Evolutionary conservation across 768 basidiomycete species (phyloP).

Genomic region (Hemileccinum rubropunctum): DNA sequence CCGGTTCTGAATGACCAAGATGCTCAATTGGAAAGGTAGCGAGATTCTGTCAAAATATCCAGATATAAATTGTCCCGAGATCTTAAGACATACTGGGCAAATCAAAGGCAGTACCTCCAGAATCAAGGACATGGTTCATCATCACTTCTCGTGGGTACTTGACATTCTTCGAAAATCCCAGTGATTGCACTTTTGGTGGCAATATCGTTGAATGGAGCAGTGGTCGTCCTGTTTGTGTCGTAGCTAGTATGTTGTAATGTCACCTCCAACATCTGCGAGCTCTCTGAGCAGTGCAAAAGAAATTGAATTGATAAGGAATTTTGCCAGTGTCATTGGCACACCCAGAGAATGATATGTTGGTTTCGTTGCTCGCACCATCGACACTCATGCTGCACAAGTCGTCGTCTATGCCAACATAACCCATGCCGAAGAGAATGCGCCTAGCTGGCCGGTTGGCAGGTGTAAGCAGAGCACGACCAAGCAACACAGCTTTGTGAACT

Average conservation of each 20-base stretch:
- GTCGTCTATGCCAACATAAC: slow-evolving; percentile 13
- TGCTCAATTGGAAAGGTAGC: too few relatives aligned
- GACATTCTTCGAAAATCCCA: slow-evolving; percentile 4
- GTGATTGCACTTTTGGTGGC: neutral
- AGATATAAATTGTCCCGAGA: too few relatives aligned
- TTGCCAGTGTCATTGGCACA: neutral
- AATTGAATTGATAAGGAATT: slow-evolving; percentile 8
- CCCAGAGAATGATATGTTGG: slow-evolving; percentile 7
- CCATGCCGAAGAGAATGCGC: slow-evolving; percentile 6
- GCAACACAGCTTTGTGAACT: slow-evolving; percentile 15
- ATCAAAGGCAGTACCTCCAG: too few relatives aligned
- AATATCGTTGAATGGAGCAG: slow-evolving; percentile 1
- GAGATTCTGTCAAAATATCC: too few relatives aligned
- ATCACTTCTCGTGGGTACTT: too few relatives aligned
- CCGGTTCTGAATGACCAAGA: too few relatives aligned
- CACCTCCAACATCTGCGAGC: slow-evolving; percentile 12
- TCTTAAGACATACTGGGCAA: too few relatives aligned
- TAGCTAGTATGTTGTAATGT: slow-evolving; percentile 11
- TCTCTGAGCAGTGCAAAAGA: neutral
- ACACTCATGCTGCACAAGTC: neutral
- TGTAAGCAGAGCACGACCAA: slow-evolving; percentile 9
- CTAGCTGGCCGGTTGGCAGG: neutral
- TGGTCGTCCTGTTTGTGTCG: slow-evolving; percentile 7
- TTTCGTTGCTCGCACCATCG: neutral
- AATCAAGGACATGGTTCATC: too few relatives aligned